These are phyloP conservation scores for Beauveria sp. DNA, from an alignment of 2,329 filamentous ascomycete species.

Conservation along the genomic window DNA sequence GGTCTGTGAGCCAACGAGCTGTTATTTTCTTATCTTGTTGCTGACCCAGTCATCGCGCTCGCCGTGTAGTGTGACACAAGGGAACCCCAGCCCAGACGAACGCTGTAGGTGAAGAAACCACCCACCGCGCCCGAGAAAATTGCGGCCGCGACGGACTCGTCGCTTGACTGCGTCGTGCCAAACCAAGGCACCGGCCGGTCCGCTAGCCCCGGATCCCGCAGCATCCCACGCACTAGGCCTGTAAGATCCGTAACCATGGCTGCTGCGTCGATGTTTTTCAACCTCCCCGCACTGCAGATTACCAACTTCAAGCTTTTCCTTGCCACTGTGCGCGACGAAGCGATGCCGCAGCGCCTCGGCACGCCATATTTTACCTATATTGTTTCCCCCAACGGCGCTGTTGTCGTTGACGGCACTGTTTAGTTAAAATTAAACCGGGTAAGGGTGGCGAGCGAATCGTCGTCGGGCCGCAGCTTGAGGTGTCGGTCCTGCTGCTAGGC, in stretches of 20 bases:
- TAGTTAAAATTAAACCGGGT: constrained; percentile 17
- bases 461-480: constrained; percentile 15
- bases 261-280: neutral
- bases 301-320: neutral
- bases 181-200: neutral
- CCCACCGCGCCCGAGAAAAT: neutral
- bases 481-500: constrained; percentile 14
- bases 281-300: too few species aligned
- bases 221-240: neutral
- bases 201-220: neutral
- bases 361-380: too few species aligned
- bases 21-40: too few species aligned
- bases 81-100: neutral
- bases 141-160: neutral
- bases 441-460: constrained; percentile 13
- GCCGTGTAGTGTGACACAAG: neutral
- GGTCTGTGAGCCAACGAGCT: too few species aligned
- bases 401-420: constrained; percentile 2
- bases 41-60: neutral
- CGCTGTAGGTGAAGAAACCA: neutral
- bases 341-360: neutral
- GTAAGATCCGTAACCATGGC: neutral
- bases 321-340: neutral
- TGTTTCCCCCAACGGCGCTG: too few species aligned
- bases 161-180: neutral